Percentiles rank a stretch among this genome's conserved stretches.
Conservation (phyloP, 305 asterid genomes). For the Fraxinus latifolia region DNA sequence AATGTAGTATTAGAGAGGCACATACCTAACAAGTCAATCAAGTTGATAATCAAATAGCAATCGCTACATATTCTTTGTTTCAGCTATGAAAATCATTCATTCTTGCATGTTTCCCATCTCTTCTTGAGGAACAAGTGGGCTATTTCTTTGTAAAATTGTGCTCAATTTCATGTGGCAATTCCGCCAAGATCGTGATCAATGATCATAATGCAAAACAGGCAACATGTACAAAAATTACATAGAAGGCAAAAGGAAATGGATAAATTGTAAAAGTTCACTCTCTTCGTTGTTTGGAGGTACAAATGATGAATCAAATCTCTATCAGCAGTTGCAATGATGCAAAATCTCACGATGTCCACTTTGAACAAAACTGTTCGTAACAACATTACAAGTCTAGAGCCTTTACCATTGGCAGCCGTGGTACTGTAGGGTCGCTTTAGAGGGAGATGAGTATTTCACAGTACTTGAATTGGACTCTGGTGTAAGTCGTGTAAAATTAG, state of each 20-base stretch:
- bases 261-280: not conserved
- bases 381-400: not conserved
- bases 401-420: constrained; percentile 55
- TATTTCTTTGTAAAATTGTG: not conserved
- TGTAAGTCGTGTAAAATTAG: constrained; percentile 30
- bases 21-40: not conserved
- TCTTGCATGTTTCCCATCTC: not conserved
- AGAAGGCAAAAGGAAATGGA: not conserved
- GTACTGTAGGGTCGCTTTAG: constrained; percentile 71
- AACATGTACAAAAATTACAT: not conserved
- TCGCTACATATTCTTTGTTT: not conserved
- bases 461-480: constrained; percentile 41
- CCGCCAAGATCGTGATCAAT: not conserved
- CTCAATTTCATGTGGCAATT: not conserved
- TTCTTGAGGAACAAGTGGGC: not conserved
- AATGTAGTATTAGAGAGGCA: not conserved
- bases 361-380: not conserved
- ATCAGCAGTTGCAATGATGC: not conserved
- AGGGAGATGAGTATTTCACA: constrained; percentile 70
- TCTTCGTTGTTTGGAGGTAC: not conserved
- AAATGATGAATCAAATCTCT: not conserved
- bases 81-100: not conserved
- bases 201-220: not conserved
- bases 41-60: not conserved
- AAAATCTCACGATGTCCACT: not conserved